Evolutionary conservation across 768 basidiomycete species (phyloP), one percentile per base, ranked within the genome.

Genomic region (Tricholoma sp.): DNA sequence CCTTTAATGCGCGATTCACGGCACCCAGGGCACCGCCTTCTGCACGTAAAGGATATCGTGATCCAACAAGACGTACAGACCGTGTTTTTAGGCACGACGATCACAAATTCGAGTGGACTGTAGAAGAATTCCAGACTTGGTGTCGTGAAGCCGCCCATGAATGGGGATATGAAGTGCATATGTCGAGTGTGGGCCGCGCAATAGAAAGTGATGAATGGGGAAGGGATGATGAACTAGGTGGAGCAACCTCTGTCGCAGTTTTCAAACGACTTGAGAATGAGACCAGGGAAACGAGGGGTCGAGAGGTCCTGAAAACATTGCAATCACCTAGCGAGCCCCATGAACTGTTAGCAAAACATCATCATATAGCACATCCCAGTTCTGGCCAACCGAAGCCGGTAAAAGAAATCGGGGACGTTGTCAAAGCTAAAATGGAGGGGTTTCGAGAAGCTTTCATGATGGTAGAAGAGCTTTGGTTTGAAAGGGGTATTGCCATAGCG

Each of bases 71-170:
- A 12, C 81, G 88, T 16, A 94, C 91, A 0, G 66, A 79, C 49
- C 82, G 92, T 1, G 69, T 88, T 27, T 94, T 94, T 73, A 78
- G 93, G 19, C 91, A 95, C 66, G 57, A 71, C 21, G 93, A 94
- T 61, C 93, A 96, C 70, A 88, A 93, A 63, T 92, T 94, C 60
- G 93, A 96, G 68, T 95, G 89, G 88, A 94, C 91, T 0, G 66
- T 71, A 0, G 81, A 83, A 2, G 93, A 95, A 64, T 96, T 92
- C 66, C 63, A 66, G 18, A 62, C 61, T 14, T 89, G 86, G 83
- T 92, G 91, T 64, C 60, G 70, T 10, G 66, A 64, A 0, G 74
- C 72, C 2, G 89, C 87, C 0, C 66, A 64, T 4, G 77, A 82
- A 50, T 94, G 88, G 88, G 89, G 88, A 0, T 94, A 94, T 61